Base-by-base conservation (phyloP, 1,284 basidiomycete species). In the Rhizopogon parksii region DNA sequence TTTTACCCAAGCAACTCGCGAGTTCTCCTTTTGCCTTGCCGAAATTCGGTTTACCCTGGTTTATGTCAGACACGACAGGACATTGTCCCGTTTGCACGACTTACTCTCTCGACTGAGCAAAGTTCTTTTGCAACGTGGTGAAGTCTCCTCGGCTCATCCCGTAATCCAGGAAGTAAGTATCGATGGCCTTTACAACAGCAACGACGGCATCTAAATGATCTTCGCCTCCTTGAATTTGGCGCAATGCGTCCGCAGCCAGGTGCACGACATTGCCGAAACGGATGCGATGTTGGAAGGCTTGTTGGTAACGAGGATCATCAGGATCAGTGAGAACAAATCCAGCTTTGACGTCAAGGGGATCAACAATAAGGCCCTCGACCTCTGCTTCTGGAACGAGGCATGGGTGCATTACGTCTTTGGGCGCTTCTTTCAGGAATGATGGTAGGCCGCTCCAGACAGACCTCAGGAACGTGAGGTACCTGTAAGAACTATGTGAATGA, bases 181-280 rank as follows among this genome's bases (percentile, higher is more conserved):
- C 88, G 40, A 91, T 83, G 0, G 83, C 82, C 56, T 79, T 82
- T 11, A 79, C 76, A 21, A 89, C 77, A 30, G 74, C 73, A 30
- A 88, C 76, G 55, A 96, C 83, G 8, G 91, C 86, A 65, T 99
- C 96, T 51, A 95, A 93, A 58, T 95, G 94, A 65, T 95, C 93
- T 68, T 96, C 94, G 50, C 74, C 69, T 58, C 75, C 56, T 57
- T 77, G 66, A 40, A 77, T 76, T 57, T 76, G 73, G 40, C 77
- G 77, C 50, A 93, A 69, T n/a, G 79, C 76, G 14, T 68, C 71
- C 3, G 91, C 84, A 1, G 93, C 92, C 14, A 72, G 72, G 56
- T 88, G 79, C 30, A 92, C 69, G 14, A 91, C 70, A 38, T 81
- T 69, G 2, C 91, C 93, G 55, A 88, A 87, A 12, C 83, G 79